These are phyloP conservation scores for Mallotus japonicus DNA, from an alignment of 441 rosid genomes.

Conservation along the genomic window DNA sequence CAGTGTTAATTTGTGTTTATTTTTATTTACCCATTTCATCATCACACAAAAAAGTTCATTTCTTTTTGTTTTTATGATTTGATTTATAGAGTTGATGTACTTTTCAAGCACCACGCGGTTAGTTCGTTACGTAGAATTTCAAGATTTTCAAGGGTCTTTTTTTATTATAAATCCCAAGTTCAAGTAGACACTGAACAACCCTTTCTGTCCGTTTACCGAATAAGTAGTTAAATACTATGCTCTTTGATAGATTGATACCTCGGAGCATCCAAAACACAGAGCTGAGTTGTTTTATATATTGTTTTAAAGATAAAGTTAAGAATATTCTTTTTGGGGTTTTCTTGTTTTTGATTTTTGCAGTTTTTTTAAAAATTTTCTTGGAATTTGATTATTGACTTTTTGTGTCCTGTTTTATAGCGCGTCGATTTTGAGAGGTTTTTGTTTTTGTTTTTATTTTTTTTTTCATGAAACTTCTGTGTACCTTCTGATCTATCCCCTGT, in stretches of 20 bases:
- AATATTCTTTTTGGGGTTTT: not conserved
- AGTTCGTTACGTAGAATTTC: slow-evolving; percentile 18
- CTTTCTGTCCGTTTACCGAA: not conserved
- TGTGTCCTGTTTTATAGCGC: slow-evolving; percentile 15
- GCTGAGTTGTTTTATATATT: not conserved
- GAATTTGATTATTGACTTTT: slow-evolving; percentile 29
- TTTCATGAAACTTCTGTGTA: slow-evolving; percentile 29
- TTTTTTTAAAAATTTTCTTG: not conserved
- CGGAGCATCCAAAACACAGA: not conserved
- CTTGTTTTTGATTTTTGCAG: not conserved
- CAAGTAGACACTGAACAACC: not conserved
- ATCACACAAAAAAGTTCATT: not conserved
- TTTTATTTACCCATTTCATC: too few relatives aligned
- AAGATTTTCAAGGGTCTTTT: not conserved
- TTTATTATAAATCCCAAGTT: not conserved
- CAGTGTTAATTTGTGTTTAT: slow-evolving; percentile 5
- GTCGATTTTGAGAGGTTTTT: not conserved
- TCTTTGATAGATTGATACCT: not conserved
- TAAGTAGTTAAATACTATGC: slow-evolving; percentile 11
- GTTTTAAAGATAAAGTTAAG: not conserved
- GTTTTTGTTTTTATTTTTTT: too few relatives aligned
- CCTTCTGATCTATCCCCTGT: slow-evolving; percentile 17
- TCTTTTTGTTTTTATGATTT: not conserved
- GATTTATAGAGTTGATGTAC: not conserved
- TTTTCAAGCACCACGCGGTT: slow-evolving; percentile 34